Conservation (phyloP, 352 stramenopile species). For the Phytophthora uliginosa region DNA sequence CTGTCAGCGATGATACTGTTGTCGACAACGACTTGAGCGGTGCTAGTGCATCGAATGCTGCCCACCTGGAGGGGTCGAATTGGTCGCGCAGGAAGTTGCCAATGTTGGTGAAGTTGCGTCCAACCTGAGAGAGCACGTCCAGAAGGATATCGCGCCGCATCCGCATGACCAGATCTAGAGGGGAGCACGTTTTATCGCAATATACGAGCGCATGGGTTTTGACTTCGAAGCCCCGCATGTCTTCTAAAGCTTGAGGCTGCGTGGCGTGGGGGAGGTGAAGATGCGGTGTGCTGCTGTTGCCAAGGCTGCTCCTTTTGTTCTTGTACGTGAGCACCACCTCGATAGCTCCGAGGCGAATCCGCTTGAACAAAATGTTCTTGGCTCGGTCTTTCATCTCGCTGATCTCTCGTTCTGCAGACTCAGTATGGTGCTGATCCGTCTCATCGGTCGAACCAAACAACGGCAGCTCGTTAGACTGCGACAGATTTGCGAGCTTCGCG, state of each 20-base stretch:
- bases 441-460: constrained; percentile 21
- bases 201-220: constrained; percentile 91
- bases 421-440: constrained; percentile 12
- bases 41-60: constrained; percentile 70
- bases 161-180: constrained; percentile 74
- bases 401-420: constrained; percentile 30
- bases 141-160: constrained; percentile 86
- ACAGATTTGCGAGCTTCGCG: constrained; percentile 34
- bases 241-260: constrained; percentile 71
- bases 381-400: constrained; percentile 55
- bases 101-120: constrained; percentile 90
- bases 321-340: constrained; percentile 88
- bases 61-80: constrained; percentile 78
- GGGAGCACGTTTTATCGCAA: constrained; percentile 88
- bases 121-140: constrained; percentile 86
- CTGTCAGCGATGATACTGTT: constrained; percentile 31
- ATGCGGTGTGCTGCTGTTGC: constrained; percentile 18
- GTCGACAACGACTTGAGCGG: constrained; percentile 64
- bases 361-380: constrained; percentile 82
- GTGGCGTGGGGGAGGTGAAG: constrained; percentile 20
- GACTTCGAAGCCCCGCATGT: constrained; percentile 88
- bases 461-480: constrained; percentile 39
- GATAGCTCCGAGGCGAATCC: constrained; percentile 80
- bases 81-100: constrained; percentile 85
- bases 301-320: constrained; percentile 63